phyloP scores from a whole-genome alignment of 805 yeast species.

The Clavispora fructus region DNA sequence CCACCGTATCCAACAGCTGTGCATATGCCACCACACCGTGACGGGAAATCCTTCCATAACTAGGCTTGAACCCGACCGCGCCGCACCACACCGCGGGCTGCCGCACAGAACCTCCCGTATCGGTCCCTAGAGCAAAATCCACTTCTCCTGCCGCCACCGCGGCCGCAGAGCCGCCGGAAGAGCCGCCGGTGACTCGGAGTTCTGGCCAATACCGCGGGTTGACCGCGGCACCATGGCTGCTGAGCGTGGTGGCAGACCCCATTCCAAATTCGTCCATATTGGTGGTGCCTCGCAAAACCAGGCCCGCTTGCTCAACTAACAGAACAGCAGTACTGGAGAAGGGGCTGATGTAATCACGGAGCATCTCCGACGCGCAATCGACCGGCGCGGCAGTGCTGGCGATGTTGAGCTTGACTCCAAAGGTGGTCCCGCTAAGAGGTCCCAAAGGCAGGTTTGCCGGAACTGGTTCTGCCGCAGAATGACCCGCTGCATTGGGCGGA shows the following conservation, averaged over 20 bases:
- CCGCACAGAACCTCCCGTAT: constrained; percentile 95
- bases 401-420: constrained; percentile 70
- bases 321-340: constrained; percentile 71
- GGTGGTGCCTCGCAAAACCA: constrained; percentile 65
- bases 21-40: constrained; percentile 93
- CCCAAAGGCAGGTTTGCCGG: neutral
- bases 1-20: constrained; percentile 92
- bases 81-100: constrained; percentile 88
- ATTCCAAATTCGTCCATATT: constrained; percentile 97
- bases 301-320: constrained; percentile 49
- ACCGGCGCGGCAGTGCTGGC: constrained; percentile 59
- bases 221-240: constrained; percentile 50
- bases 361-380: constrained; percentile 70
- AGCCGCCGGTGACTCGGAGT: constrained; percentile 67
- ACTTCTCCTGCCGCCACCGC: constrained; percentile 71
- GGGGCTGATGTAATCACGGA: constrained; percentile 63
- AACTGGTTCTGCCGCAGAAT: neutral
- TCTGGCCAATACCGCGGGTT: constrained; percentile 38
- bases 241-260: constrained; percentile 72
- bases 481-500: neutral
- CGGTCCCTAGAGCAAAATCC: constrained; percentile 85
- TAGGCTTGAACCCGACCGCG: constrained; percentile 83
- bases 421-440: neutral
- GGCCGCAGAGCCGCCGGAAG: constrained; percentile 95
- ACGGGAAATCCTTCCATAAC: constrained; percentile 87